These are phyloP conservation scores for Dictyostelium capitatum DNA, from an alignment of 78 protist species.

Conservation along the genomic window DNA sequence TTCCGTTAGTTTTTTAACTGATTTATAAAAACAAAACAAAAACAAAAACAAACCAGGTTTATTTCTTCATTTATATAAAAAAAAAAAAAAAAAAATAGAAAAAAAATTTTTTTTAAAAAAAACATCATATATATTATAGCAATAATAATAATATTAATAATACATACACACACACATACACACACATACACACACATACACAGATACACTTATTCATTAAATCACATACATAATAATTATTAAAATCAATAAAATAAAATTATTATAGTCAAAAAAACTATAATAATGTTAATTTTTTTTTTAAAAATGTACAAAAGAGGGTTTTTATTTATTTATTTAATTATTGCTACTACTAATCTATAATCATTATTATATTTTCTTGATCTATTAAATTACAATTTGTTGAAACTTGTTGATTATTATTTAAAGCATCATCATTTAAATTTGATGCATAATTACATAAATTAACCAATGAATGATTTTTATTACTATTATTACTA, in stretches of 20 bases:
- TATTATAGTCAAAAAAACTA: background rate
- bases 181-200: too few species aligned
- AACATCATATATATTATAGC: background rate
- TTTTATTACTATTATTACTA: background rate
- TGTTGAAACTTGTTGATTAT: background rate
- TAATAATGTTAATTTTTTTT: background rate
- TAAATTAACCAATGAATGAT: background rate
- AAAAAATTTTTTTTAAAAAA: background rate
- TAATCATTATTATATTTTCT: background rate
- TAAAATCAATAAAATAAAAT: background rate
- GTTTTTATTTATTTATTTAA: background rate
- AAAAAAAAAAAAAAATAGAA: too few species aligned
- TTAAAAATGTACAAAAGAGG: slow-evolving; percentile 5
- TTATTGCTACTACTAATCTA: background rate
- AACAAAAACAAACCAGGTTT: too few species aligned
- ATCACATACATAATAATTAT: too few species aligned
- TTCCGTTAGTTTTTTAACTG: slow-evolving; percentile 2
- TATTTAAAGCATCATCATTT: background rate
- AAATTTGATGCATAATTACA: background rate
- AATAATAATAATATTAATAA: background rate
- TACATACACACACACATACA: background rate
- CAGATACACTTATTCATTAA: too few species aligned
- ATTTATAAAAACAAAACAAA: background rate
- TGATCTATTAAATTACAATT: background rate
- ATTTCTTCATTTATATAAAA: too few species aligned